These are phyloP conservation scores for Eimeria necatrix DNA, from an alignment of 169 alveolate species.

Conservation along the genomic window DNA sequence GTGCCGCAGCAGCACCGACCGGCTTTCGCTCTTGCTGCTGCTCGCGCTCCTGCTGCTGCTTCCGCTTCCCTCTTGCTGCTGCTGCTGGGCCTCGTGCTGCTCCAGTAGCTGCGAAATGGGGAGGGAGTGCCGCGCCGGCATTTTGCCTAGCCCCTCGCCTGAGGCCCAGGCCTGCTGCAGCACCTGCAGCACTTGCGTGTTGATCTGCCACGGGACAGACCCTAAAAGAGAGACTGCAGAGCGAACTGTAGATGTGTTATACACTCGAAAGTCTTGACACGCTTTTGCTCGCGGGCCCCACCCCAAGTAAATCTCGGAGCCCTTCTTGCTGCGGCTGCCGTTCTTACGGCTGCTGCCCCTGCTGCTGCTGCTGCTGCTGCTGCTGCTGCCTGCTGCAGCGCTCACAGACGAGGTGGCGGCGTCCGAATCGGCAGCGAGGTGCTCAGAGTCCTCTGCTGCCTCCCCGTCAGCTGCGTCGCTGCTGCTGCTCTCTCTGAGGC, in stretches of 20 bases:
- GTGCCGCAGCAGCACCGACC: constrained; percentile 50
- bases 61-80: constrained; percentile 56
- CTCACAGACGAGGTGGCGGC: not conserved
- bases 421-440: not conserved
- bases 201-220: constrained; percentile 77
- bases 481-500: not conserved
- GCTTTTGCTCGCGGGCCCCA: constrained; percentile 72
- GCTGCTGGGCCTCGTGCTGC: constrained; percentile 69
- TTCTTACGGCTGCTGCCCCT: not conserved
- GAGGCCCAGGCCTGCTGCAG: constrained; percentile 78
- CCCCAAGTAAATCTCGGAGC: constrained; percentile 67
- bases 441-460: not conserved
- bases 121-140: constrained; percentile 77
- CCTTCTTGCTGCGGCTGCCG: constrained; percentile 52
- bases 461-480: not conserved
- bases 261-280: constrained; percentile 54
- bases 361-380: not conserved
- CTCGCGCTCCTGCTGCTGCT: not conserved
- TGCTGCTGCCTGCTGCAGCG: constrained; percentile 14
- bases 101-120: constrained; percentile 34
- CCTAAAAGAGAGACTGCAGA: constrained; percentile 69
- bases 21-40: constrained; percentile 36
- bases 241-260: constrained; percentile 42
- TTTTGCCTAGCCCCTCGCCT: constrained; percentile 71
- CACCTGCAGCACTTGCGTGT: constrained; percentile 62